Percentiles rank a stretch among this genome's conserved stretches.
Evolutionary conservation across 371 early-diverging fungal species (phyloP).

Genomic region (Rhizopus delemar): DNA sequence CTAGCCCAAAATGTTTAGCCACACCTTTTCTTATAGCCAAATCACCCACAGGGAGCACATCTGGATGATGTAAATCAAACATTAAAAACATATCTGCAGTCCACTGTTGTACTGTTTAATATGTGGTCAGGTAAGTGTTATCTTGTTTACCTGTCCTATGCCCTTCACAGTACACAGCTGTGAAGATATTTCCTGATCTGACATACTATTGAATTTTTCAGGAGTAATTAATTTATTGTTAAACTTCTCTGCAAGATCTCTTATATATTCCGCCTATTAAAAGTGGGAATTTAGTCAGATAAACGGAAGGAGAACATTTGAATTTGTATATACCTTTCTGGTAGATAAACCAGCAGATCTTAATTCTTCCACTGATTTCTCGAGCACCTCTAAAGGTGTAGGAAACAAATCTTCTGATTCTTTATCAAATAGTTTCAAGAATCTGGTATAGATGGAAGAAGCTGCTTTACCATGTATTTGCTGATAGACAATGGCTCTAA

Average conservation of each 20-base stretch:
- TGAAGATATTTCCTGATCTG: constrained; percentile 46
- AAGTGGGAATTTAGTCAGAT: background rate
- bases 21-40: constrained; percentile 59
- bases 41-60: constrained; percentile 60
- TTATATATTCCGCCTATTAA: constrained; percentile 45
- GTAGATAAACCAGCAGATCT: constrained; percentile 50
- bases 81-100: constrained; percentile 61
- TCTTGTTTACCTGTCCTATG: constrained; percentile 51
- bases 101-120: constrained; percentile 34
- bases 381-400: constrained; percentile 40
- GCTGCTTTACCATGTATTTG: constrained; percentile 59
- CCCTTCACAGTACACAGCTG: constrained; percentile 52
- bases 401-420: constrained; percentile 35
- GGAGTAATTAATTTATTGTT: constrained; percentile 40
- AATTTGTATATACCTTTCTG: constrained; percentile 31
- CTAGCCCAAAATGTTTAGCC: constrained; percentile 35
- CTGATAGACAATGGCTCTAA: constrained; percentile 54
- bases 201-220: constrained; percentile 37
- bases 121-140: no score
- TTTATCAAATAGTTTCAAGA: constrained; percentile 40
- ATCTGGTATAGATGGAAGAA: constrained; percentile 38
- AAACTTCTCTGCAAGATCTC: constrained; percentile 50
- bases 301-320: background rate
- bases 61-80: constrained; percentile 56
- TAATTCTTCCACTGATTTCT: constrained; percentile 31